A percentile compares a stretch with the other conserved stretches of the same genome.
phyloP scores from a whole-genome alignment of 2,329 filamentous ascomycete genomes.

The Pseudogymnoascus sp. region DNA sequence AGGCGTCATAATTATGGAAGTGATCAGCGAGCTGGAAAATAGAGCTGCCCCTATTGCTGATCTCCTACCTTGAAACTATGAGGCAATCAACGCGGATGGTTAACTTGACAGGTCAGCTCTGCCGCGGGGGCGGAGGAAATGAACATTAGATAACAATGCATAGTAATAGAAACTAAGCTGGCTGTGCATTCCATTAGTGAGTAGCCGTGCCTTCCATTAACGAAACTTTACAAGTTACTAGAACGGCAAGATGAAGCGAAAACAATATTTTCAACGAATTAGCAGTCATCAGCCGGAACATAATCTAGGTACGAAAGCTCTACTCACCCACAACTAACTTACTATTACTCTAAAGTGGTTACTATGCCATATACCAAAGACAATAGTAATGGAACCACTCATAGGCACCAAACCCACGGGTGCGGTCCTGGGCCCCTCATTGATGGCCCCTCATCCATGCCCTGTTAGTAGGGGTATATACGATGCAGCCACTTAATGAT shows the following conservation, averaged over 20 bases:
- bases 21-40: constrained; percentile 1
- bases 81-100: background rate
- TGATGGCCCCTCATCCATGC: background rate
- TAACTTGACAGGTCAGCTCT: background rate
- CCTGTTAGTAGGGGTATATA: background rate
- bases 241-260: background rate
- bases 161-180: background rate
- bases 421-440: background rate
- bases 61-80: background rate
- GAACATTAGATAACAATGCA: background rate
- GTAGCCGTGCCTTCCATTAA: background rate
- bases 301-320: background rate
- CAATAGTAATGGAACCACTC: background rate
- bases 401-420: background rate
- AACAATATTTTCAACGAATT: background rate
- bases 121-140: background rate
- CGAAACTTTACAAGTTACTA: background rate
- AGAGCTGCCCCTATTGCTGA: background rate
- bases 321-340: background rate
- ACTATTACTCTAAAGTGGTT: background rate
- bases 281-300: background rate
- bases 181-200: background rate
- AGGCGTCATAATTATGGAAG: background rate
- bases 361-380: background rate
- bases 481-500: background rate